These are phyloP conservation scores for Phellinidium pouzarii DNA, from an alignment of 1,284 basidiomycete genomes.

Conservation along the genomic window DNA sequence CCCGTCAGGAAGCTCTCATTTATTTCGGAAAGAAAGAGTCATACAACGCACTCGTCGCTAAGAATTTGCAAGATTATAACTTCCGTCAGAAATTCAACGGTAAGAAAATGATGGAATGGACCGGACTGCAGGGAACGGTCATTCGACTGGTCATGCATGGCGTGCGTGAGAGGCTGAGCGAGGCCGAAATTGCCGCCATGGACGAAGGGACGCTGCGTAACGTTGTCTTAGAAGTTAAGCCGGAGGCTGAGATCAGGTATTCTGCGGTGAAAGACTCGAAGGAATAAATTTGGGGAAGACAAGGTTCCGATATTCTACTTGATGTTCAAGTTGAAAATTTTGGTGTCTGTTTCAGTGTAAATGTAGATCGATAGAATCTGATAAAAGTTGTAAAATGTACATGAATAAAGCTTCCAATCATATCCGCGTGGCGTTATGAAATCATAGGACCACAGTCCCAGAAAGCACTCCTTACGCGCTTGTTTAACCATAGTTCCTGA, in stretches of 20 bases:
- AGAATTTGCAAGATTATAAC: slow-evolving; percentile 26
- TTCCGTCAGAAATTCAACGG: slow-evolving; percentile 18
- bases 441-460: too few relatives aligned
- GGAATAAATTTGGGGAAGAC: too few relatives aligned
- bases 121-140: slow-evolving; percentile 8
- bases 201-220: not conserved
- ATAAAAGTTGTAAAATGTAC: too few relatives aligned
- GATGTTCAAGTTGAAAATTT: too few relatives aligned
- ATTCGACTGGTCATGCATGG: slow-evolving; percentile 17
- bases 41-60: slow-evolving; percentile 34
- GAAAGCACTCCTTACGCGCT: too few relatives aligned
- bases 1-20: slow-evolving; percentile 41
- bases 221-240: not conserved
- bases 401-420: too few relatives aligned
- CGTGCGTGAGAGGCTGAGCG: slow-evolving; percentile 14
- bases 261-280: not conserved
- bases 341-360: too few relatives aligned
- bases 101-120: slow-evolving; percentile 18
- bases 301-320: too few relatives aligned
- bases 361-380: too few relatives aligned
- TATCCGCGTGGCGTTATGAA: too few relatives aligned
- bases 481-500: too few relatives aligned
- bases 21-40: slow-evolving; percentile 48
- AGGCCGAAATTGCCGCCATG: slow-evolving; percentile 1
- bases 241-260: not conserved